These are phyloP conservation scores for Nemania sp. DNA, from an alignment of 2,329 filamentous ascomycete species.

Conservation along the genomic window DNA sequence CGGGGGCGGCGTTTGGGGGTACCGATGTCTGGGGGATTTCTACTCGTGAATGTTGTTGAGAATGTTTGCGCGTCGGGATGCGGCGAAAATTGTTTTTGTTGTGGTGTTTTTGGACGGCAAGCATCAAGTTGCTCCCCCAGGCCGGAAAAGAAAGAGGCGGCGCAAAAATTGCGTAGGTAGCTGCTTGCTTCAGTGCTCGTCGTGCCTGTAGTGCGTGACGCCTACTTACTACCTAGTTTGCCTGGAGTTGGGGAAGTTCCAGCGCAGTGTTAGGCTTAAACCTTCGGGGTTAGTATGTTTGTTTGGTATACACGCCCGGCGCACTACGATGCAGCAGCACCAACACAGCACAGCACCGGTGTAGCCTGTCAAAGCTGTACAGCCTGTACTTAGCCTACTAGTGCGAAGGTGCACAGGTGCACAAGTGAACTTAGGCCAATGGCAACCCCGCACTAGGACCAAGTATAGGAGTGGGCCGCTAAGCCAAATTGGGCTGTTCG, in stretches of 20 bases:
- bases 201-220: not conserved
- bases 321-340: conserved; percentile 8
- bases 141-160: conserved; percentile 48
- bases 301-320: conserved; percentile 2
- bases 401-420: not conserved
- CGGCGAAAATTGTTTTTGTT: conserved; percentile 49
- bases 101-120: conserved; percentile 46
- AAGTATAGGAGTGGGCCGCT: conserved; percentile 21
- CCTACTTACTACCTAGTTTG: no score
- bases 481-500: conserved; percentile 33
- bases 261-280: conserved; percentile 20
- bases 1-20: conserved; percentile 1
- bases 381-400: not conserved
- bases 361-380: conserved; percentile 5
- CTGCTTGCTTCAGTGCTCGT: not conserved
- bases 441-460: conserved; percentile 27
- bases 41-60: conserved; percentile 27
- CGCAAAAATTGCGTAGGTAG: conserved; percentile 39
- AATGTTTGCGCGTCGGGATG: conserved; percentile 47
- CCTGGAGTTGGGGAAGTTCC: conserved; percentile 36
- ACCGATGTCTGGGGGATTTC: not conserved
- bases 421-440: not conserved
- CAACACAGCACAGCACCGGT: not conserved
- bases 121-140: conserved; percentile 36
- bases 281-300: not conserved